These are phyloP conservation scores for Fusarium brevicatenulatum DNA, from an alignment of 2,329 filamentous ascomycete genomes.

Conservation along the genomic window DNA sequence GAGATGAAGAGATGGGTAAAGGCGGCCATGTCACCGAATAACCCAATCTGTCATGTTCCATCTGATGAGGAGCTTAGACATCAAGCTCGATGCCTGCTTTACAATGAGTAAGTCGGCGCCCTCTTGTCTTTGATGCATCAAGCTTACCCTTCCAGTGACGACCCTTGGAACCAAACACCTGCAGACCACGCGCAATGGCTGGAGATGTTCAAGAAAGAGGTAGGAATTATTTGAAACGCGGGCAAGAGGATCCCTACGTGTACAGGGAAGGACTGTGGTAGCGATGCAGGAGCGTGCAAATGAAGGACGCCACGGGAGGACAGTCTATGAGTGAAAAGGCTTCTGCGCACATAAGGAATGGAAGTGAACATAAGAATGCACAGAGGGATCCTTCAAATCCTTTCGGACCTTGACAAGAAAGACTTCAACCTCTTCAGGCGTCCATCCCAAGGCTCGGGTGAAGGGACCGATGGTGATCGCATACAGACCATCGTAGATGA, in stretches of 20 bases:
- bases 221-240: constrained; percentile 51
- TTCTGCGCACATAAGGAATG: constrained; percentile 32
- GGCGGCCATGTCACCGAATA: constrained; percentile 48
- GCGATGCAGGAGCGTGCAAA: too few species aligned
- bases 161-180: constrained; percentile 67
- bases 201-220: constrained; percentile 64
- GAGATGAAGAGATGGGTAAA: constrained; percentile 44
- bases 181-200: constrained; percentile 69
- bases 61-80: constrained; percentile 51
- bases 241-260: neutral
- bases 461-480: constrained; percentile 49
- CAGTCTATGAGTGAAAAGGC: neutral
- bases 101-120: constrained; percentile 42
- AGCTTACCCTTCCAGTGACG: constrained; percentile 54
- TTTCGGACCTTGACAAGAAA: constrained; percentile 49
- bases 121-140: rapidly evolving
- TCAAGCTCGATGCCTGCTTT: constrained; percentile 50
- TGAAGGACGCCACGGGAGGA: neutral
- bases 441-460: constrained; percentile 50
- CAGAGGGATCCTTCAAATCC: constrained; percentile 45
- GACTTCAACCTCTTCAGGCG: constrained; percentile 46
- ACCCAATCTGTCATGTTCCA: constrained; percentile 46
- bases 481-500: constrained; percentile 47
- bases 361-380: constrained; percentile 33
- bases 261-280: too few species aligned